Percentiles rank a stretch among this genome's conserved stretches.
phyloP scores from a whole-genome alignment of 2,329 filamentous ascomycete genomes.

The Dactylellina parvicollis region DNA sequence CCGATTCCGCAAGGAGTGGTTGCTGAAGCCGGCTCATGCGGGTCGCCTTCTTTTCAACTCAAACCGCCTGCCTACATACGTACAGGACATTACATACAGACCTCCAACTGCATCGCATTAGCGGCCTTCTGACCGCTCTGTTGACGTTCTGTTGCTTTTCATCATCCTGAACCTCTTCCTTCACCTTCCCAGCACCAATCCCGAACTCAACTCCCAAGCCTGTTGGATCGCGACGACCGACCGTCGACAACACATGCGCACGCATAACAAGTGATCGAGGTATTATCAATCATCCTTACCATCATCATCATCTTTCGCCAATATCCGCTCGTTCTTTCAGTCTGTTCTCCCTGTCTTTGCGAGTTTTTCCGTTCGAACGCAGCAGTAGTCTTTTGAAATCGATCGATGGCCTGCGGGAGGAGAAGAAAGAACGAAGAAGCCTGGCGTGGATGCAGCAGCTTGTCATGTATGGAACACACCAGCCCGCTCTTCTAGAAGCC shows the following conservation, averaged over 20 bases:
- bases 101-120: slow-evolving; percentile 38
- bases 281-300: background rate
- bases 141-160: slow-evolving; percentile 13
- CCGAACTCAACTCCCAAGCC: slow-evolving; percentile 5
- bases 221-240: slow-evolving; percentile 23
- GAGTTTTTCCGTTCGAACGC: background rate
- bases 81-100: slow-evolving; percentile 1
- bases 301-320: background rate
- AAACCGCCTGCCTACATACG: slow-evolving; percentile 37
- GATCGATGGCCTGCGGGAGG: background rate
- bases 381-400: no score
- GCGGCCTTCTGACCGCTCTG: slow-evolving; percentile 14
- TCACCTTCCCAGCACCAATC: slow-evolving; percentile 8
- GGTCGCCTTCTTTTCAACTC: slow-evolving; percentile 54
- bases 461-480: slow-evolving; percentile 52
- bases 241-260: slow-evolving; percentile 39
- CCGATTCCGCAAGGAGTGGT: slow-evolving; percentile 54
- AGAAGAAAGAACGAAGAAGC: slow-evolving; percentile 4
- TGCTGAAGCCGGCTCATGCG: slow-evolving; percentile 54
- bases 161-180: slow-evolving; percentile 1
- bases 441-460: slow-evolving; percentile 39
- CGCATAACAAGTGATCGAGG: background rate
- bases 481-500: slow-evolving; percentile 47
- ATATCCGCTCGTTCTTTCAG: background rate
- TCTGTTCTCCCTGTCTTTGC: background rate